Evolutionary conservation across 2,329 filamentous ascomycete genomes (phyloP), one percentile per base, ranked within the genome.

Genomic region (Colletotrichum theobromicola): DNA sequence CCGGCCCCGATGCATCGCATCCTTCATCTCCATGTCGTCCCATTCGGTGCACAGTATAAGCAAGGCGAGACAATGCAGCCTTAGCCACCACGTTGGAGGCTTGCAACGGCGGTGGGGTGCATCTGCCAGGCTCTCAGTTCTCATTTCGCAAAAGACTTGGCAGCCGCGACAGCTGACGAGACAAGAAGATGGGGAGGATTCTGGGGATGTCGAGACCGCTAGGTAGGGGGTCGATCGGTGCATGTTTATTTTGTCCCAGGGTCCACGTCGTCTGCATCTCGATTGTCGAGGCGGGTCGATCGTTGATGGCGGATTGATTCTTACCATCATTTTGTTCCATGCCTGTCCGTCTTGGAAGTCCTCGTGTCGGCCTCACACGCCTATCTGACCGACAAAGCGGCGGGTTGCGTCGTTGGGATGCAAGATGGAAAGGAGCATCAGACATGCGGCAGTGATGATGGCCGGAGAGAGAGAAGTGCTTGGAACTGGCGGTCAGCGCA

Each of bases 371-470:
- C 42, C 42, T 50, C 7, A 50, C 42, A 50, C n/a, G n/a, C 10
- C n/a, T 50, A 50, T 67, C 30, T 58, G 64, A 67, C 64, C 64
- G 64, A 67, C 53, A 67, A 67, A 67, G n/a, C 64, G 64, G 64
- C 50, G 55, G 37, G 55, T 15, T 61, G 66, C 66, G 18, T 68
- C 28, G 37, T 61, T 28, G 46, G 24, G 13, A 61, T 61, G 55
- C 57, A 50, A 34, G 35, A 61, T 68, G 66, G 66, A 68, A 61
- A 61, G 66, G 15, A 61, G 37, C 66, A 68, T 37, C 34, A 50
- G 16, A n/a, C 37, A 58, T 34, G 46, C 32, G 21, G 64, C 53
- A 21, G 21, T 53, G n/a, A 42, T 24, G 9, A 34, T 18, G 24
- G 32, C 64, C 50, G 46, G 46, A 66, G 30, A 34, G 16, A 12